Evolutionary conservation across 169 alveolate species (phyloP).

Genomic region (Cryptosporidium viatorum): DNA sequence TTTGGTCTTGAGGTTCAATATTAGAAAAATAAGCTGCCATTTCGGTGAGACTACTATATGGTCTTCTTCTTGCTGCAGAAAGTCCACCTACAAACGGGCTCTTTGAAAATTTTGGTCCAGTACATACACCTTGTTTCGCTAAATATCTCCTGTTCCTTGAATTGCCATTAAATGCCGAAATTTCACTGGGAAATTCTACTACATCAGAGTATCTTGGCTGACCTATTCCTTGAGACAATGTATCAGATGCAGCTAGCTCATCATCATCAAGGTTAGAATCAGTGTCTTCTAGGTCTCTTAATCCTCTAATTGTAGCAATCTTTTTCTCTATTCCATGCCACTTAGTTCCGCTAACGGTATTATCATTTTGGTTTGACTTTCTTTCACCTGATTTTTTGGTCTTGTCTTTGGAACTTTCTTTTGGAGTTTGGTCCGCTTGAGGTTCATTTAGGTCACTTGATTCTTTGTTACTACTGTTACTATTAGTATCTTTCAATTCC

Average conservation of each 20-base stretch:
- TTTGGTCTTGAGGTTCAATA: constrained; percentile 81
- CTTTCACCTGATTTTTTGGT: background rate
- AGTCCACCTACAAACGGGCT: constrained; percentile 71
- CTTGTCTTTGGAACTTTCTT: background rate
- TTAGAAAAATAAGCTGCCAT: constrained; percentile 79
- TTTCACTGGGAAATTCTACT: constrained; percentile 21
- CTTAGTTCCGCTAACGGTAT: constrained; percentile 35
- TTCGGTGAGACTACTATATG: constrained; percentile 80
- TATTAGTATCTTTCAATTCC: background rate
- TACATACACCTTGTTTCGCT: constrained; percentile 40
- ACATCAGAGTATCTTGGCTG: constrained; percentile 26
- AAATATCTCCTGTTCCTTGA: constrained; percentile 6
- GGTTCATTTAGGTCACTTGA: background rate
- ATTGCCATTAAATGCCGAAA: background rate
- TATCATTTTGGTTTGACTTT: constrained; percentile 6
- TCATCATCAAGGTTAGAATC: constrained; percentile 20
- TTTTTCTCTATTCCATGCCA: constrained; percentile 58
- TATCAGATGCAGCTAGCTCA: constrained; percentile 16
- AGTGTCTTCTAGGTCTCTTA: constrained; percentile 9
- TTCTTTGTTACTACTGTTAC: constrained; percentile 6
- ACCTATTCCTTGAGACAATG: background rate
- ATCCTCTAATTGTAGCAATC: constrained; percentile 36
- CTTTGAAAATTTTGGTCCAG: constrained; percentile 26
- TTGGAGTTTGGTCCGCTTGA: background rate
- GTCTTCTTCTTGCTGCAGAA: constrained; percentile 76